Base-by-base conservation (phyloP, 495 filamentous ascomycete genomes). In the Glarea lozoyensis region DNA sequence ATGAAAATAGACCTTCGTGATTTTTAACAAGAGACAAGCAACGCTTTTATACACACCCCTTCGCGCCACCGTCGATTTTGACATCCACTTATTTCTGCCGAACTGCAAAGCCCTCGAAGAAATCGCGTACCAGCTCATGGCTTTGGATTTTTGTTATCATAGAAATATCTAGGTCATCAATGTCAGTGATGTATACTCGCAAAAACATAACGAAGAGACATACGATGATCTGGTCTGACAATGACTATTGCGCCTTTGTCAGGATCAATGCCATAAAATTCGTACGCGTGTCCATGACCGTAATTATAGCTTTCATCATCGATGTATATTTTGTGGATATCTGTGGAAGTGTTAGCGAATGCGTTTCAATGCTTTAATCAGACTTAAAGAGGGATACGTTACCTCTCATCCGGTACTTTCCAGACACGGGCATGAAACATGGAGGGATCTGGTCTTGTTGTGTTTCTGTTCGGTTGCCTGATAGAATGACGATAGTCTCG, bases 181-280 rank as follows among this genome's bases (percentile, higher is more conserved):
- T 16, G 10, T 17, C 20, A 3, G 17, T 20, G 2, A 48, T 35
- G 1, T n/a, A 29, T 29, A 29, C 7, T 29, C 25, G n/a, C 25
- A 29, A 29, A 29, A 29, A n/a, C 7, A 29, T 7, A 29, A 29
- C 7, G 25, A 29, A 13, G 17, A 1, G 76, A 78, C 41, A 85
- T 70, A 64, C 84, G 81, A 49, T 78, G 77, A 66, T 86, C 82
- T 4, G 82, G 81, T 43, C 82, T 68, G 30, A 81, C 78, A 23
- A 84, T 71, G 3, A 77, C 70, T 18, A 84, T 60, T 45, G 68
- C 80, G 13, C 82, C 82, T 45, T 62, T 65, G 11, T 20, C 17
- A 25, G 29, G 40, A 41, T 53, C 40, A 27, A 62, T 36, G 0
- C 56, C 53, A 52, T 56, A 60, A 10, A 40, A 45, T 18, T 42